Evolutionary conservation across 805 yeast genomes (phyloP), one percentile per base, ranked within the genome.

Genomic region (Sugiyamaella floridensis): DNA sequence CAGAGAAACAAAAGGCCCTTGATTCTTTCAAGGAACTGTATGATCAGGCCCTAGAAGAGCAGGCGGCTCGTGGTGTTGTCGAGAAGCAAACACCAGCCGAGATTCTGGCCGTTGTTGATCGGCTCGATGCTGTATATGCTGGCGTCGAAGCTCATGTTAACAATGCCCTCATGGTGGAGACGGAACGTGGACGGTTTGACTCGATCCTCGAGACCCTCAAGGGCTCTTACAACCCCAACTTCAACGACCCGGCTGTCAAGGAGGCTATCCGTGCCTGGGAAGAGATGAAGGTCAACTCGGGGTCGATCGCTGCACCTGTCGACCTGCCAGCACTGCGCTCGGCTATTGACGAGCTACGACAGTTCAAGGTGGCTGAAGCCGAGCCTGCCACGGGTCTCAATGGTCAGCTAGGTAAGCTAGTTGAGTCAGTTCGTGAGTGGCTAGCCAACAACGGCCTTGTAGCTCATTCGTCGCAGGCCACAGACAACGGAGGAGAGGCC

Each of bases 201-300:
- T 57, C 40, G 2, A 73, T 85, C 15, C 63, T 88, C 48, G 66
- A 68, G 1, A 67, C 68, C 4, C 71, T 90, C 68, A 66, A 74
- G 8, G 63, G 72, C 2, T 77, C 78, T n/a, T 89, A 86, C 67
- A 87, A 89, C 60, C 87, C 86, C 47, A 85, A 89, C 61, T 80
- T 89, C 70, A 89, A 90, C 64, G 97, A 90, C 68, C 80, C 81
- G 7, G 95, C 90, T 0, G 97, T 90, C 16, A 88, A 88, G 65
- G 77, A 73, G 18, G 82, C 90, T 1, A 82, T 89, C 15, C 71
- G 77, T 16, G 70, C 62, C 15, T 67, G 68, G 63, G 65, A 64
- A 43, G 65, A 64, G 29, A 52, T 59, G 45, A 59, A 57, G 41
- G 50, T 60, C 47, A 54, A 58, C 71, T 40, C 74, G 2, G 53